Conservation (phyloP, 2,329 filamentous ascomycete species). For the Alternaria gansuensis region DNA sequence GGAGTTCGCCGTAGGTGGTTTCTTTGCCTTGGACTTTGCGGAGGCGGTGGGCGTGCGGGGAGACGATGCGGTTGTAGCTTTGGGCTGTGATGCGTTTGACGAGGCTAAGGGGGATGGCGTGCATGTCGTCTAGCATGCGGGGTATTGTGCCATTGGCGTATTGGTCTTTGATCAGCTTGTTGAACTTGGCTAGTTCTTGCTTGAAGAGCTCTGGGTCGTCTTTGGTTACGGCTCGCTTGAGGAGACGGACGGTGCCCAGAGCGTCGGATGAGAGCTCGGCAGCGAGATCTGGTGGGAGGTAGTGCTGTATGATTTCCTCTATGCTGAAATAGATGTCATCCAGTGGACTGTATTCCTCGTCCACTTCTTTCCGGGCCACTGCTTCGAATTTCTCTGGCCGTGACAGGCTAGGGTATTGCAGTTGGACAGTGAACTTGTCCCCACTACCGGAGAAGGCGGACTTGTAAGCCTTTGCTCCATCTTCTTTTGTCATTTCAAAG, state of each 20-base stretch:
- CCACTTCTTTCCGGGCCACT: constrained; percentile 36
- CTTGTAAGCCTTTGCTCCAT: constrained; percentile 58
- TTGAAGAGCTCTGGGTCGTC: constrained; percentile 75
- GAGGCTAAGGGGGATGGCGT: constrained; percentile 70
- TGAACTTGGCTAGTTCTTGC: constrained; percentile 78
- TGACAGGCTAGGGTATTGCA: constrained; percentile 85
- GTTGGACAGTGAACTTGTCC: constrained; percentile 63
- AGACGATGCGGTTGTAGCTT: constrained; percentile 91
- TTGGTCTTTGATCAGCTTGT: constrained; percentile 71
- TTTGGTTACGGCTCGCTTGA: constrained; percentile 76
- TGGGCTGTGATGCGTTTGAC: constrained; percentile 85
- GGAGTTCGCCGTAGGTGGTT: constrained; percentile 93
- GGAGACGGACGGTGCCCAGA: constrained; percentile 76
- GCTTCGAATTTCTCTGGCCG: constrained; percentile 66
- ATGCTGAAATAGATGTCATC: constrained; percentile 75
- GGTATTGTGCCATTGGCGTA: constrained; percentile 76
- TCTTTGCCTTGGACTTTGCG: constrained; percentile 88
- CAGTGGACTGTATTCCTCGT: constrained; percentile 64
- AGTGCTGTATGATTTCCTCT: constrained; percentile 71
- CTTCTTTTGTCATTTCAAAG: constrained; percentile 54
- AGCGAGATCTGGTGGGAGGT: constrained; percentile 75
- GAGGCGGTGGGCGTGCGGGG: constrained; percentile 83
- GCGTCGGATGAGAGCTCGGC: constrained; percentile 74
- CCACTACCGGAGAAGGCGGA: constrained; percentile 59
- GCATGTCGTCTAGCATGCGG: constrained; percentile 73